phyloP scores from a whole-genome alignment of 73 alveolate species.

The Breviolum minutum region DNA sequence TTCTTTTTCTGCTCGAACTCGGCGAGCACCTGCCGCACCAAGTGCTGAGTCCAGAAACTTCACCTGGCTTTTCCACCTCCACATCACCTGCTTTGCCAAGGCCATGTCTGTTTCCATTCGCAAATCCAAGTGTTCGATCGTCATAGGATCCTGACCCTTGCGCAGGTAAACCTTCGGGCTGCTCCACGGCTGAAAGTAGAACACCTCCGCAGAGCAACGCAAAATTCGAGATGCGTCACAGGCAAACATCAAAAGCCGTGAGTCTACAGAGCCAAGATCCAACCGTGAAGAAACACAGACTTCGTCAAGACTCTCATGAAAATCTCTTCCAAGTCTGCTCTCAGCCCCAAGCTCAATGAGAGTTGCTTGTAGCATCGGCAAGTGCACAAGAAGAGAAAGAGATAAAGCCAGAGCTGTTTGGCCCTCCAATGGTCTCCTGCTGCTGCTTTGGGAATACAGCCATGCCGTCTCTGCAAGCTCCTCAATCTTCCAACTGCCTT shows the following conservation, averaged over 20 bases:
- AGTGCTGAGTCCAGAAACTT: background rate
- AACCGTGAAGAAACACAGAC: background rate
- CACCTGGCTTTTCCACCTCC: background rate
- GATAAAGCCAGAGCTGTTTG: conserved; percentile 19
- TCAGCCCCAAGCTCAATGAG: background rate
- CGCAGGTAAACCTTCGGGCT: background rate
- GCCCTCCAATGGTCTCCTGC: conserved; percentile 53
- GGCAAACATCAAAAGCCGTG: conserved; percentile 26
- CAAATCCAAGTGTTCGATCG: conserved; percentile 4
- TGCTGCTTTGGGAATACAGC: conserved; percentile 16
- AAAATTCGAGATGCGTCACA: background rate
- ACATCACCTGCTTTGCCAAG: background rate
- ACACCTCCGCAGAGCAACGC: conserved; percentile 13
- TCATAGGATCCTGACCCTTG: background rate
- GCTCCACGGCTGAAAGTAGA: conserved; percentile 5
- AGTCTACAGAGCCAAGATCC: background rate
- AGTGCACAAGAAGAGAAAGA: conserved; percentile 8
- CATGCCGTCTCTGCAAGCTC: conserved; percentile 63
- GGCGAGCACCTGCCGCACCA: conserved; percentile 1
- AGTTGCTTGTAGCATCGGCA: conserved; percentile 4
- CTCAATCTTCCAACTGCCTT: conserved; percentile 9
- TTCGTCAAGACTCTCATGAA: background rate
- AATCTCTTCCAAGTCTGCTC: background rate
- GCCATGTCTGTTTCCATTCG: background rate
- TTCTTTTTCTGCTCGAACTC: background rate